These are phyloP conservation scores for Malus hybrid DNA, from an alignment of 331 rosid genomes.

Conservation along the genomic window DNA sequence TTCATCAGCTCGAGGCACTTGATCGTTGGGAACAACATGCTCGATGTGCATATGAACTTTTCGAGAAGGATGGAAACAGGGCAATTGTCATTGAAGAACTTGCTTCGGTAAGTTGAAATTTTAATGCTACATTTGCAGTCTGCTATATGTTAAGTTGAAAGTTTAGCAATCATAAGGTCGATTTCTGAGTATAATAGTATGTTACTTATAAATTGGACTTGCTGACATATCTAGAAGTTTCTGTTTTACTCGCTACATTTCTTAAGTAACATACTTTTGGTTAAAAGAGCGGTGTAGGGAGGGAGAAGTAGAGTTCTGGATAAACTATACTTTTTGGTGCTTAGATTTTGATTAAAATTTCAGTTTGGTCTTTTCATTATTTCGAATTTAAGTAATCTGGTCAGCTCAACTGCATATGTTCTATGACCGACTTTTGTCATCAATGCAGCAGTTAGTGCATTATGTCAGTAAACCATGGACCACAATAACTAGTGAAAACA, in stretches of 20 bases:
- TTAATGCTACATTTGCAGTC: background rate
- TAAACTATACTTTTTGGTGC: background rate
- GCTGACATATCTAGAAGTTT: background rate
- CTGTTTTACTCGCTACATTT: background rate
- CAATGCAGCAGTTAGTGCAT: background rate
- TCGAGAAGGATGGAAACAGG: slow-evolving; percentile 89
- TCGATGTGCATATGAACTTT: slow-evolving; percentile 89
- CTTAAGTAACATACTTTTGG: background rate
- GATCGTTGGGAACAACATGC: slow-evolving; percentile 98
- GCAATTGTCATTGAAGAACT: slow-evolving; percentile 96
- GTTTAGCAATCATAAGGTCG: background rate
- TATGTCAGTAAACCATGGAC: background rate
- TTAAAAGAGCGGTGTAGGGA: background rate
- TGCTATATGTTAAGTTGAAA: background rate
- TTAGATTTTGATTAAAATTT: too few species aligned
- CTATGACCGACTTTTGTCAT: background rate
- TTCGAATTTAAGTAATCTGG: background rate
- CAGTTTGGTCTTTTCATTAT: background rate
- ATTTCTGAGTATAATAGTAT: background rate
- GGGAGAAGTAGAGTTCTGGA: background rate
- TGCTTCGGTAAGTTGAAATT: slow-evolving; percentile 65
- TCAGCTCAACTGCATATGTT: background rate
- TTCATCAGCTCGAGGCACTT: slow-evolving; percentile 97
- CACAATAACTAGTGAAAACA: background rate
- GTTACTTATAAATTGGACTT: background rate